Evolutionary conservation across 192 early-diverging fungal genomes (phyloP).

Genomic region (Chytriomyces sp.): DNA sequence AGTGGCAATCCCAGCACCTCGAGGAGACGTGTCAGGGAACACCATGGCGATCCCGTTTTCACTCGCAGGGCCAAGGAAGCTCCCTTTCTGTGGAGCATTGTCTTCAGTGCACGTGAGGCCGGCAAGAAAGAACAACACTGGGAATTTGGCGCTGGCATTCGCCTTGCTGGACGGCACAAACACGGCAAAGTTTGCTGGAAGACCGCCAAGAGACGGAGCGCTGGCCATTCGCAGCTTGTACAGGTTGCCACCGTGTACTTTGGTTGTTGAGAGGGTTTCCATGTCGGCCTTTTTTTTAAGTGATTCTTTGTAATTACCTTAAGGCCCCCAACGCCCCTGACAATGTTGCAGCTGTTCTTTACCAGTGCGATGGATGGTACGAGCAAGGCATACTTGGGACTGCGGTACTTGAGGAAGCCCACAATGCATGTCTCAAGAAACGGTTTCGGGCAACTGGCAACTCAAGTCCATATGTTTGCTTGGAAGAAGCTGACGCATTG

Average conservation of each 20-base stretch:
- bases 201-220: slow-evolving; percentile 12
- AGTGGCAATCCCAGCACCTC: slow-evolving; percentile 68
- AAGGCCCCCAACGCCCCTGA: too few species aligned
- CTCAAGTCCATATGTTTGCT: too few species aligned
- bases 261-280: neutral
- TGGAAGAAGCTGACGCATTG: too few species aligned
- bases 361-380: too few species aligned
- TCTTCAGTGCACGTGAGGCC: slow-evolving; percentile 77
- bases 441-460: too few species aligned
- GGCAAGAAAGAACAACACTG: slow-evolving; percentile 75
- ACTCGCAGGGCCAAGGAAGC: slow-evolving; percentile 68
- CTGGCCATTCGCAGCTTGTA: neutral
- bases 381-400: too few species aligned
- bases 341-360: too few species aligned
- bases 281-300: neutral
- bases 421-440: too few species aligned
- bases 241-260: slow-evolving; percentile 7
- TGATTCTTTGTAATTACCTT: too few species aligned
- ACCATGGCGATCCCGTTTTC: slow-evolving; percentile 76
- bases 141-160: slow-evolving; percentile 30
- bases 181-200: slow-evolving; percentile 66
- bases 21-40: slow-evolving; percentile 86
- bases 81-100: slow-evolving; percentile 88
- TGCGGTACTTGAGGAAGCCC: too few species aligned
- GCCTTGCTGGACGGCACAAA: slow-evolving; percentile 66